Conservation (phyloP, 441 rosid genomes). For the Pelargonium australe region DNA sequence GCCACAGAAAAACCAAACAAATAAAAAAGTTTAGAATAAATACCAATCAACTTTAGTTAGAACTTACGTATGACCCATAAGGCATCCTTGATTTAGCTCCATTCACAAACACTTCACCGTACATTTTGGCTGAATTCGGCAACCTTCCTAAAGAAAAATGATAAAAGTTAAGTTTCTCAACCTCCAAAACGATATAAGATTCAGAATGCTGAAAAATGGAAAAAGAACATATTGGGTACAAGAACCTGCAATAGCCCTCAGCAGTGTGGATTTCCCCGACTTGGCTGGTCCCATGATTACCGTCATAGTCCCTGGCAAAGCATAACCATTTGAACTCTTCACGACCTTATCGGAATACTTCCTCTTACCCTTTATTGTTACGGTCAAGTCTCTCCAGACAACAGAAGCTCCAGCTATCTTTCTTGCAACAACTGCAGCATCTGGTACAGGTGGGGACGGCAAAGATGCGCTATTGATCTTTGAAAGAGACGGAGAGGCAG, state of each 20-base stretch:
- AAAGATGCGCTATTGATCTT: conserved; percentile 79
- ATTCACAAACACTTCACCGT: conserved; percentile 83
- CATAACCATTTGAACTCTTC: conserved; percentile 92
- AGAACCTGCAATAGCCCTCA: conserved; percentile 92
- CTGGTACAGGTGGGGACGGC: conserved; percentile 72
- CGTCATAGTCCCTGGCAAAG: conserved; percentile 93
- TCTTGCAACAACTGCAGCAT: conserved; percentile 51
- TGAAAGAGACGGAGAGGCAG: conserved; percentile 76
- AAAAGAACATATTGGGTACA: conserved; percentile 9
- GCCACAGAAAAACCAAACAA: neutral
- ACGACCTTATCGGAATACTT: conserved; percentile 86
- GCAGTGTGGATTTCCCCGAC: conserved; percentile 87
- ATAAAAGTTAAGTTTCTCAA: conserved; percentile 17
- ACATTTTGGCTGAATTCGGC: conserved; percentile 69
- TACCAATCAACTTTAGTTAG: conserved; percentile 9
- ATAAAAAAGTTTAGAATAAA: neutral
- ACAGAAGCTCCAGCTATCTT: conserved; percentile 83
- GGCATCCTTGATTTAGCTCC: conserved; percentile 66
- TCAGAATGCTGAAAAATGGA: conserved; percentile 5
- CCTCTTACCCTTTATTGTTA: conserved; percentile 79
- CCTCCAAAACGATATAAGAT: conserved; percentile 1
- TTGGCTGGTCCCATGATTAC: conserved; percentile 99
- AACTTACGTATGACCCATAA: conserved; percentile 92
- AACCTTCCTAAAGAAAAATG: conserved; percentile 57
- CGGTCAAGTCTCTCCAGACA: conserved; percentile 95